Conservation (phyloP, 2,329 filamentous ascomycete species). For the Diplodia corticola region DNA sequence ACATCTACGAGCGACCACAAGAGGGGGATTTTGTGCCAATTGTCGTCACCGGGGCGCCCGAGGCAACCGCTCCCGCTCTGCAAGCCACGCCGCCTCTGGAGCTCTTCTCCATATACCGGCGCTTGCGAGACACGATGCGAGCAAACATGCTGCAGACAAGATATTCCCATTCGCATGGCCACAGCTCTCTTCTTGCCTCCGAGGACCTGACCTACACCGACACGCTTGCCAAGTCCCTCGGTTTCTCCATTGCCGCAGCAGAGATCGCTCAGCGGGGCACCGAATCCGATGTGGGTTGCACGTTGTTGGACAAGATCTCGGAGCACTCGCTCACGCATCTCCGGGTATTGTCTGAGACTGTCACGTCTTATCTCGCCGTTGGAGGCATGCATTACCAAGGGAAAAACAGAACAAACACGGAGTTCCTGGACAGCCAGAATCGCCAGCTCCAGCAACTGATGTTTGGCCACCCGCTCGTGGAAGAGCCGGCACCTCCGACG, state of each 20-base stretch:
- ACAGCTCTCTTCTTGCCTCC: slow-evolving; percentile 38
- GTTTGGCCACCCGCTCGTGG: slow-evolving; percentile 52
- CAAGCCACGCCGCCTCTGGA: slow-evolving; percentile 41
- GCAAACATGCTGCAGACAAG: slow-evolving; percentile 52
- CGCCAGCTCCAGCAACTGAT: slow-evolving; percentile 77
- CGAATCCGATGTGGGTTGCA: slow-evolving; percentile 68
- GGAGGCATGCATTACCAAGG: slow-evolving; percentile 65
- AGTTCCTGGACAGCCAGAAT: slow-evolving; percentile 68
- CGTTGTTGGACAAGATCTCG: slow-evolving; percentile 79
- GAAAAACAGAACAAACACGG: slow-evolving; percentile 60
- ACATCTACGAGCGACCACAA: background rate
- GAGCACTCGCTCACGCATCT: slow-evolving; percentile 83
- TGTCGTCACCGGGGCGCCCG: background rate
- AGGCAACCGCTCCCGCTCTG: background rate
- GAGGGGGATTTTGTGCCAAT: slow-evolving; percentile 19
- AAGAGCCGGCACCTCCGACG: slow-evolving; percentile 40
- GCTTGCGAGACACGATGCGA: slow-evolving; percentile 57
- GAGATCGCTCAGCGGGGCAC: slow-evolving; percentile 91
- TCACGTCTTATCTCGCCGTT: slow-evolving; percentile 78
- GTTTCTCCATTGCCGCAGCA: slow-evolving; percentile 80
- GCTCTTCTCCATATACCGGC: slow-evolving; percentile 56
- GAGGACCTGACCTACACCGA: slow-evolving; percentile 57
- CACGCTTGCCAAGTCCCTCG: slow-evolving; percentile 66
- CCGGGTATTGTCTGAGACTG: slow-evolving; percentile 84
- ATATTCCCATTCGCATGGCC: slow-evolving; percentile 47